A percentile compares a stretch with the other conserved stretches of the same genome.
Conservation (phyloP, 1,284 basidiomycete species). For the Trichosporon faecale region DNA sequence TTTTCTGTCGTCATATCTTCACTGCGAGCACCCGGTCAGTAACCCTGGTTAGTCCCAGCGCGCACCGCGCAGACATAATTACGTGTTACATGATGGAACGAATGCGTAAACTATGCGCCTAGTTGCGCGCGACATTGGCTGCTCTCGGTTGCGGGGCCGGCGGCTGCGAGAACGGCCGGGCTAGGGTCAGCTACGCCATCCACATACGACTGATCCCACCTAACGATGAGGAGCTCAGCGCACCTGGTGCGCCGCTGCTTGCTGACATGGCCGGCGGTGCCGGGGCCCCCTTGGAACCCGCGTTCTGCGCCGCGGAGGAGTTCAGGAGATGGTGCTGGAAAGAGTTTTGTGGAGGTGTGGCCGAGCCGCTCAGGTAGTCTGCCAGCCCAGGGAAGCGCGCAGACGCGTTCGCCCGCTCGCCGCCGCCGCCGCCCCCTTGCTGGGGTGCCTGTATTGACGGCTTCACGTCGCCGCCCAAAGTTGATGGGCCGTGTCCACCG, state of each 20-base stretch:
- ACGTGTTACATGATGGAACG: conserved; percentile 8
- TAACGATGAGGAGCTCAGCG: background rate
- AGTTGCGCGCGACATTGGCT: conserved; percentile 9
- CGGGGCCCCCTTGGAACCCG: conserved; percentile 1
- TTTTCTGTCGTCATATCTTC: background rate
- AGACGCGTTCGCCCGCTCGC: conserved; percentile 13
- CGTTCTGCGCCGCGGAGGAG: background rate
- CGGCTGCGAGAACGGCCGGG: conserved; percentile 7
- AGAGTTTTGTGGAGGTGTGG: conserved; percentile 21
- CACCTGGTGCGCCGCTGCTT: background rate
- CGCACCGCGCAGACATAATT: background rate
- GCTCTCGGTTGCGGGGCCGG: conserved; percentile 1
- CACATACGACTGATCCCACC: background rate
- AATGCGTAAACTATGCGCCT: conserved; percentile 2
- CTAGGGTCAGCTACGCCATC: background rate
- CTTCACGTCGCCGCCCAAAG: conserved; percentile 3
- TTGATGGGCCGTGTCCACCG: background rate
- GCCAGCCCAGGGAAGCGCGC: conserved; percentile 32
- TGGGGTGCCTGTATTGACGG: background rate
- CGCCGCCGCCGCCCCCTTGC: background rate
- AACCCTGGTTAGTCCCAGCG: background rate
- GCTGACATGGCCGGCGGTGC: conserved; percentile 11
- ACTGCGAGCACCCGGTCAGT: background rate
- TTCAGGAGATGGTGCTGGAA: conserved; percentile 24
- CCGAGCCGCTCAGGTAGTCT: conserved; percentile 32